Base-by-base conservation (phyloP, 768 basidiomycete genomes). In the Lentinula edodes region DNA sequence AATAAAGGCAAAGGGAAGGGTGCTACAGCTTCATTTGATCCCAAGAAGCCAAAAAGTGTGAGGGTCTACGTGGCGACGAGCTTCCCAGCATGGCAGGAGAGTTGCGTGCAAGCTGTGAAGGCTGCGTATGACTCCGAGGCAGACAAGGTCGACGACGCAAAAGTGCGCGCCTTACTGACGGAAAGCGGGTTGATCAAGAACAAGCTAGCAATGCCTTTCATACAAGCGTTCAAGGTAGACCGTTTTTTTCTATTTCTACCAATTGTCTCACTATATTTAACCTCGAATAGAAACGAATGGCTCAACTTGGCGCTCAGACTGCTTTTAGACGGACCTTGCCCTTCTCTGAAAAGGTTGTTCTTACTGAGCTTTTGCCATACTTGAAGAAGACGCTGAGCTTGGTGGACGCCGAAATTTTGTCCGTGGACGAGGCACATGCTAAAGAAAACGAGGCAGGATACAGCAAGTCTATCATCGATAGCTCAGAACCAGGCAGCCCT, bases 31-130 rank as follows among this genome's bases (percentile, higher is more conserved):
- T 65, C 78, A 58, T 98, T 89, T 69, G 95, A 97, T 70, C 89
- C 93, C 8, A 90, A 88, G 74, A 86, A 87, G 67, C 87, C 92
- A 1, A 95, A 93, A 77, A 85, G 82, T 54, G 89, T 95, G 16
- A 79, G 90, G 63, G 82, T 98, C n/a, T 98, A 91, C 72, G 91
- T 98, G 55, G 91, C 97, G 61, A 91, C 84, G 23, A 72, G 77
- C 53, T 98, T 95, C 84, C 97, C 97, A 0, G 88, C 87, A 66
- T 99, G 97, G 96, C 96, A 99, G 73, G 86, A 93, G 66, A 72
- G 74, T 32, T 91, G 91, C 68, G 89, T 98, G 54, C 83, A 86
- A 68, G 78, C 86, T 43, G 80, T 95, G 53, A 84, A 84, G 75
- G 85, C 87, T 12, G 77, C 87, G 28, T 95, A 89, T 67, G 75